Percentiles rank a stretch among this genome's conserved stretches.
These are phyloP conservation scores for Aschersonia sp. DNA, from an alignment of 2,329 filamentous ascomycete species.

Conservation along the genomic window DNA sequence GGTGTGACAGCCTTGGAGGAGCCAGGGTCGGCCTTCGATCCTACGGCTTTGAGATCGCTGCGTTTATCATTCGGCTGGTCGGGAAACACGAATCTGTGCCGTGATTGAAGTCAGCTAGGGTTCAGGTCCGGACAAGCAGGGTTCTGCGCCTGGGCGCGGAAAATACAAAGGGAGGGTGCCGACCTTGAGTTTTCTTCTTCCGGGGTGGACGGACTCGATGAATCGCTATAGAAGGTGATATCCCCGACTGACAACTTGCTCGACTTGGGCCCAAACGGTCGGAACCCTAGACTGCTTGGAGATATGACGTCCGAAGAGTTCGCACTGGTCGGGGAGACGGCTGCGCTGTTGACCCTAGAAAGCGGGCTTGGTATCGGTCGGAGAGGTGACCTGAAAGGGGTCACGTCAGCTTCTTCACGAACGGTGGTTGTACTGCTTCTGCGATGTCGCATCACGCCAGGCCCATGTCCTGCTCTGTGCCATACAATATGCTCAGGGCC, in stretches of 20 bases:
- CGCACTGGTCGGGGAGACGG: conserved; percentile 26
- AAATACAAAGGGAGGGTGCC: no score
- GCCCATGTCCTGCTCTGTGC: no score
- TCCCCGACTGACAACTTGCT: conserved; percentile 7
- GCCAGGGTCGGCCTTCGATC: conserved; percentile 26
- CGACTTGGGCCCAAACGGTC: neutral
- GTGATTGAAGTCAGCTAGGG: neutral
- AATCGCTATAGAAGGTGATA: conserved; percentile 22
- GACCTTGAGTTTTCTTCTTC: conserved; percentile 18
- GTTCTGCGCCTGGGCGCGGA: no score
- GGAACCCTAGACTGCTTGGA: conserved; percentile 3
- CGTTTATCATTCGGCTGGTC: conserved; percentile 32
- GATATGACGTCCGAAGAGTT: conserved; percentile 17
- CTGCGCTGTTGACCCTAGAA: conserved; percentile 25
- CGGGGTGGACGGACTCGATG: conserved; percentile 18
- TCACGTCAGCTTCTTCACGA: neutral
- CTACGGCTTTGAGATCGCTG: conserved; percentile 28
- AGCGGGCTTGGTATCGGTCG: conserved; percentile 35
- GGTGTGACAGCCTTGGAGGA: conserved; percentile 20
- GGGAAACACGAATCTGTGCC: conserved; percentile 11
- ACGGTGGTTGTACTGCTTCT: neutral
- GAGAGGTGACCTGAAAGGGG: conserved; percentile 27
- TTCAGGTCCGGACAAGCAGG: conserved; percentile 2
- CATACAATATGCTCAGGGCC: no score
- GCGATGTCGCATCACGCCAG: neutral